Conservation (phyloP, 2,329 filamentous ascomycete genomes). For the Parastagonospora avenae region DNA sequence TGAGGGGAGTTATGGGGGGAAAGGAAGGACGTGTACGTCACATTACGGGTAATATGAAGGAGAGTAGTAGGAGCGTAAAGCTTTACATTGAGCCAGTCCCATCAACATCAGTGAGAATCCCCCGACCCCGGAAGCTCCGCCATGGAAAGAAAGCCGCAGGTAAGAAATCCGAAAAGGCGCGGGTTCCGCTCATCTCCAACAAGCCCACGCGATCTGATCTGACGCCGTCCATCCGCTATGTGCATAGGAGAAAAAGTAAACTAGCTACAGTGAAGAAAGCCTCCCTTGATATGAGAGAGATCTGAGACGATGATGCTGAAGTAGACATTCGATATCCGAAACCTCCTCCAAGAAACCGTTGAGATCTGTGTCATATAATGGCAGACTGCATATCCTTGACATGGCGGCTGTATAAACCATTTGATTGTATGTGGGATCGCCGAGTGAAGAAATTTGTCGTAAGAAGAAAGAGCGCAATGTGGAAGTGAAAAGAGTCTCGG, state of each 20-base stretch:
- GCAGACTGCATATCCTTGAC: constrained; percentile 4
- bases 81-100: no score
- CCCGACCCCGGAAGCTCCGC: no score
- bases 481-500: constrained; percentile 2
- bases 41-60: no score
- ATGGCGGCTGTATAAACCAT: constrained; percentile 29
- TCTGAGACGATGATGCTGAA: constrained; percentile 3
- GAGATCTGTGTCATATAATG: constrained; percentile 21
- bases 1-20: no score
- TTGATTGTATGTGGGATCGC: constrained; percentile 2
- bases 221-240: neutral
- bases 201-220: neutral
- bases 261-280: constrained; percentile 17
- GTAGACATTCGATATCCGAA: constrained; percentile 18
- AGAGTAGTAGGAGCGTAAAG: no score
- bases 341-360: constrained; percentile 23
- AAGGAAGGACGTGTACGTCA: no score
- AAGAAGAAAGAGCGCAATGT: constrained; percentile 7
- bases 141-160: neutral
- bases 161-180: constrained; percentile 3
- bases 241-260: constrained; percentile 12
- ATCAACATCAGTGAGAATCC: no score
- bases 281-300: neutral
- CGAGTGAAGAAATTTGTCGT: constrained; percentile 4
- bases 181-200: neutral